Evolutionary conservation across 352 stramenopile genomes (phyloP).

Genomic region (Phytophthora pluvialis): DNA sequence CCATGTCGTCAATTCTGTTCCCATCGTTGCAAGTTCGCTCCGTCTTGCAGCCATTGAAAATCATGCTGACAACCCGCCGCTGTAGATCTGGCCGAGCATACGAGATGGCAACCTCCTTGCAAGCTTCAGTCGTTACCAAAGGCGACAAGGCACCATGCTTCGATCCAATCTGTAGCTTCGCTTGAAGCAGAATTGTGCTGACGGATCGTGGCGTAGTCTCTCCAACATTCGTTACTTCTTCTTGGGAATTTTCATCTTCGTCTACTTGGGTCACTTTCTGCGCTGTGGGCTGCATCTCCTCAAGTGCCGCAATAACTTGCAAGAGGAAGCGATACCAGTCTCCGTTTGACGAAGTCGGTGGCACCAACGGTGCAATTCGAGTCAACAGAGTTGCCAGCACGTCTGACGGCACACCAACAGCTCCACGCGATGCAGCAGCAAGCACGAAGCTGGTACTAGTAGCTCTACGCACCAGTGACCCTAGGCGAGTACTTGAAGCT

Average conservation of each 20-base stretch:
- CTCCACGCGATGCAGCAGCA: slow-evolving; percentile 8
- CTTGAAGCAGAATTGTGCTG: slow-evolving; percentile 31
- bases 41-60: slow-evolving; percentile 22
- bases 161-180: slow-evolving; percentile 8
- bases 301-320: slow-evolving; percentile 16
- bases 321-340: slow-evolving; percentile 45
- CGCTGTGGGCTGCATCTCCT: slow-evolving; percentile 11
- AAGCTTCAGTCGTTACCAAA: slow-evolving; percentile 7
- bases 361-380: slow-evolving; percentile 27
- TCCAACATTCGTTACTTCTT: neutral
- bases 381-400: slow-evolving; percentile 21
- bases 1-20: slow-evolving; percentile 2
- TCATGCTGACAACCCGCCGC: slow-evolving; percentile 14
- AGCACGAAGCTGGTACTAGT: slow-evolving; percentile 6
- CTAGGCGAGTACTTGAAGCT: slow-evolving; percentile 12
- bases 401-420: slow-evolving; percentile 9
- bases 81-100: slow-evolving; percentile 21
- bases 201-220: slow-evolving; percentile 7
- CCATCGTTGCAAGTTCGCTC: neutral
- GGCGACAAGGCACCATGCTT: neutral
- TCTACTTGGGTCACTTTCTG: slow-evolving; percentile 7
- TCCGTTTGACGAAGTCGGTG: slow-evolving; percentile 6
- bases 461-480: slow-evolving; percentile 9
- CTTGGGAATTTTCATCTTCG: neutral
- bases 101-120: neutral